A percentile compares a stretch with the other conserved stretches of the same genome.
phyloP scores from a whole-genome alignment of 495 filamentous ascomycete species.

The Aspergillus cavernicola region DNA sequence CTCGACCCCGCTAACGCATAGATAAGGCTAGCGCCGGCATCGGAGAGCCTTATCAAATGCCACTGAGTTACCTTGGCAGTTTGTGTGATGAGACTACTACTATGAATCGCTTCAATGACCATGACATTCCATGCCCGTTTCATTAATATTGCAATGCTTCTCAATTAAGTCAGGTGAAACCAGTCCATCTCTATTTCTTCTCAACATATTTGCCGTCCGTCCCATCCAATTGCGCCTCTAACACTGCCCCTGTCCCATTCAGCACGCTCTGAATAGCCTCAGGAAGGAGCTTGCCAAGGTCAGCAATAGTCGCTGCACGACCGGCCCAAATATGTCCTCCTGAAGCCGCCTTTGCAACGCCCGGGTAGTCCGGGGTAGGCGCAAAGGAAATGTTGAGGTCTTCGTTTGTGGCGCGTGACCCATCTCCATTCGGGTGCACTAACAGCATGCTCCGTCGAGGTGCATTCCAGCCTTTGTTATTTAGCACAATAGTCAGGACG shows the following conservation, averaged over 20 bases:
- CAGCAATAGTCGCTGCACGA: conserved; percentile 57
- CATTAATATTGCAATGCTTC: too few species aligned
- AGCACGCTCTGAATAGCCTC: conserved; percentile 66
- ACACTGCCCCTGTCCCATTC: conserved; percentile 63
- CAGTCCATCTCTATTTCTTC: conserved; percentile 3
- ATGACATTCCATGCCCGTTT: too few species aligned
- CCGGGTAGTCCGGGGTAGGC: conserved; percentile 82
- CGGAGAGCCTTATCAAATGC: conserved; percentile 15
- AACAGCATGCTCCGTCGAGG: conserved; percentile 71
- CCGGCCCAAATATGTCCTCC: conserved; percentile 74
- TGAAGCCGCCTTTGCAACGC: conserved; percentile 85
- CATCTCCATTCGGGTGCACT: conserved; percentile 79
- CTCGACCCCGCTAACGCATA: conserved; percentile 25
- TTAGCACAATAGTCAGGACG: conserved; percentile 84
- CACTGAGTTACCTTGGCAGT: too few species aligned
- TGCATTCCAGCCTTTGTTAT: conserved; percentile 95
- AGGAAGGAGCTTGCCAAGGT: conserved; percentile 57
- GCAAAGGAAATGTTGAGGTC: conserved; percentile 89
- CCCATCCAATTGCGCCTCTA: conserved; percentile 54
- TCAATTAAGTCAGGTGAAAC: too few species aligned
- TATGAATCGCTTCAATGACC: too few species aligned
- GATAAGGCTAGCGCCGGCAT: conserved; percentile 45
- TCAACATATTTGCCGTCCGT: conserved; percentile 39
- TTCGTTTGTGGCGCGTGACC: conserved; percentile 71
- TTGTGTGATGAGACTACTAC: too few species aligned